Evolutionary conservation across 371 early-diverging fungal species (phyloP).

Genomic region (Rhizopus stolonifer): DNA sequence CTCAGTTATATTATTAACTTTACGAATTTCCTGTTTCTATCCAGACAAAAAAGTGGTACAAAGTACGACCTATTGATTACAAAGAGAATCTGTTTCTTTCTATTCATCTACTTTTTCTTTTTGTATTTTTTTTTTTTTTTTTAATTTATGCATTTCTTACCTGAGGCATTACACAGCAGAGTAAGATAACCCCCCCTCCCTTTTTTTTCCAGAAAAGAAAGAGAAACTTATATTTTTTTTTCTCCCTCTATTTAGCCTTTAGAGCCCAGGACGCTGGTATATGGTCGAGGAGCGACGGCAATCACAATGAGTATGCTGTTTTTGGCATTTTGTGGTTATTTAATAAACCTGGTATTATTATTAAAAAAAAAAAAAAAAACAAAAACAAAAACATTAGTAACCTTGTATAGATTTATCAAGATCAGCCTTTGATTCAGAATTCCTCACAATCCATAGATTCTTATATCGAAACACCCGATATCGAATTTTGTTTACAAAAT

Average conservation of each 20-base stretch:
- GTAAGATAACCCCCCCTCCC: too few species aligned
- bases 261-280: conserved; percentile 27
- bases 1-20: too few species aligned
- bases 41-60: too few species aligned
- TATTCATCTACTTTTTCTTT: too few species aligned
- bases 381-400: too few species aligned
- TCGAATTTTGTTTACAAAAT: conserved; percentile 39
- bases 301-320: conserved; percentile 26
- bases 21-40: too few species aligned
- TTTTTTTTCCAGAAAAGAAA: too few species aligned
- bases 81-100: too few species aligned
- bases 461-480: conserved; percentile 27
- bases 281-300: conserved; percentile 30
- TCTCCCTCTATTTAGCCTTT: conserved; percentile 22
- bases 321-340: conserved; percentile 33
- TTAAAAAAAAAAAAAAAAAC: too few species aligned
- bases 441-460: conserved; percentile 26
- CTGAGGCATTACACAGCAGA: conserved; percentile 38
- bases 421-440: conserved; percentile 33
- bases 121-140: too few species aligned
- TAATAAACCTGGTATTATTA: too few species aligned
- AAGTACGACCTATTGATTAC: too few species aligned
- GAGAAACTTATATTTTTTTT: background rate
- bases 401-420: conserved; percentile 34
- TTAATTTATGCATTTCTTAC: conserved; percentile 48